Evolutionary conservation across 1,284 basidiomycete genomes (phyloP).

Genomic region (Melampsora larici-populina): DNA sequence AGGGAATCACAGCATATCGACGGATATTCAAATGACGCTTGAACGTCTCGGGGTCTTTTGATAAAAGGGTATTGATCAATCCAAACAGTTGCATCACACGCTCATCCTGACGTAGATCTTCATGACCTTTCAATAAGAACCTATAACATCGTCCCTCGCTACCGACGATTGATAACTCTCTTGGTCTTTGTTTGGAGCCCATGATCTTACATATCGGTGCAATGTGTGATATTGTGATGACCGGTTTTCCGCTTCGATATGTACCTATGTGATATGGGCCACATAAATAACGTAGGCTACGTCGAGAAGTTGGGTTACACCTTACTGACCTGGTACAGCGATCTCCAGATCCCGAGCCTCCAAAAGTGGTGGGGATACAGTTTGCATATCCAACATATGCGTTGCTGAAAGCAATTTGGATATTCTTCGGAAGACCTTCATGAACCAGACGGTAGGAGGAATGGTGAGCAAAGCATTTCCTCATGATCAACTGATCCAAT

Average conservation of each 20-base stretch:
- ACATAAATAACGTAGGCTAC: too few relatives aligned
- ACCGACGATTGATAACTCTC: slow-evolving; percentile 81
- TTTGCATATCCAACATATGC: slow-evolving; percentile 91
- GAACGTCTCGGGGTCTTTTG: slow-evolving; percentile 89
- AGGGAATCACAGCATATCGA: slow-evolving; percentile 85
- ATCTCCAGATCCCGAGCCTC: slow-evolving; percentile 85
- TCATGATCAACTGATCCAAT: background rate
- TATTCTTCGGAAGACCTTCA: slow-evolving; percentile 91
- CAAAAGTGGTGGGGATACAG: slow-evolving; percentile 88
- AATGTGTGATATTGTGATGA: slow-evolving; percentile 80
- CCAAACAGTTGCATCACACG: slow-evolving; percentile 99
- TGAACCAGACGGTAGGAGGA: background rate
- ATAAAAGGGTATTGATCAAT: slow-evolving; percentile 89
- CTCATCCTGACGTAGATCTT: slow-evolving; percentile 97
- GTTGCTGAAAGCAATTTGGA: slow-evolving; percentile 88
- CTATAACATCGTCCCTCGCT: slow-evolving; percentile 92
- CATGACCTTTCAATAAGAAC: slow-evolving; percentile 93
- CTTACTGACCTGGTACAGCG: slow-evolving; percentile 76
- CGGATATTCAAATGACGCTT: slow-evolving; percentile 94
- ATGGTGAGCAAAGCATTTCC: background rate
- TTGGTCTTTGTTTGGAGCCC: slow-evolving; percentile 95
- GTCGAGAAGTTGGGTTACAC: too few relatives aligned
- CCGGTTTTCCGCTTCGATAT: slow-evolving; percentile 82
- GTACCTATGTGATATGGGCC: slow-evolving; percentile 62
- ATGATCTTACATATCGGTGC: slow-evolving; percentile 85